Evolutionary conservation across 169 alveolate species (phyloP).

Genomic region (Toxoplasma gondii): DNA sequence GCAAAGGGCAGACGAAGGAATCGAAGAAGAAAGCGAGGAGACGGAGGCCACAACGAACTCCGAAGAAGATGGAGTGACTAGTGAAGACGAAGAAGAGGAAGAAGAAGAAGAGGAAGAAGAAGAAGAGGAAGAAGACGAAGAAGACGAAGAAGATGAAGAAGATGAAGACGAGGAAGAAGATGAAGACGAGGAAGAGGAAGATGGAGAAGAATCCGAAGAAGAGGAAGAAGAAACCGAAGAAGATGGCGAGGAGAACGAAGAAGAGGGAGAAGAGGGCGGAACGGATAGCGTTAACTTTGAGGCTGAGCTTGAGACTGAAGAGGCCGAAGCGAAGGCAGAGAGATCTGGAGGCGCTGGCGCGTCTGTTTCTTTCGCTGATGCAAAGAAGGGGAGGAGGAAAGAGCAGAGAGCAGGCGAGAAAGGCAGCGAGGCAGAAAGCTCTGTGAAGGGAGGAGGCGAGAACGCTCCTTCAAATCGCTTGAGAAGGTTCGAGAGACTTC

Average conservation of each 20-base stretch:
- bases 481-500: conserved; percentile 26
- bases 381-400: neutral
- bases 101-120: neutral
- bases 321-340: neutral
- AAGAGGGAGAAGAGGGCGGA: neutral
- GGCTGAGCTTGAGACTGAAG: neutral
- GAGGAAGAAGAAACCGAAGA: neutral
- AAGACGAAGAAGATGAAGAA: neutral
- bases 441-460: neutral
- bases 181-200: neutral
- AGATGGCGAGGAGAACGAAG: neutral
- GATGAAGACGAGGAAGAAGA: neutral
- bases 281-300: neutral
- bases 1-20: neutral
- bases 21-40: neutral
- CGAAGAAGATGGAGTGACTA: neutral
- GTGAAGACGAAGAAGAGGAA: neutral
- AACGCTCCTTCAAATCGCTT: neutral
- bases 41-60: neutral
- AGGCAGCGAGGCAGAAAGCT: neutral
- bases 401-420: neutral
- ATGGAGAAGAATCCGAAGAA: neutral
- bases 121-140: neutral
- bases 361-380: neutral
- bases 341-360: neutral